These are phyloP conservation scores for Suillus cothurnatus DNA, from an alignment of 768 basidiomycete species.

Conservation along the genomic window DNA sequence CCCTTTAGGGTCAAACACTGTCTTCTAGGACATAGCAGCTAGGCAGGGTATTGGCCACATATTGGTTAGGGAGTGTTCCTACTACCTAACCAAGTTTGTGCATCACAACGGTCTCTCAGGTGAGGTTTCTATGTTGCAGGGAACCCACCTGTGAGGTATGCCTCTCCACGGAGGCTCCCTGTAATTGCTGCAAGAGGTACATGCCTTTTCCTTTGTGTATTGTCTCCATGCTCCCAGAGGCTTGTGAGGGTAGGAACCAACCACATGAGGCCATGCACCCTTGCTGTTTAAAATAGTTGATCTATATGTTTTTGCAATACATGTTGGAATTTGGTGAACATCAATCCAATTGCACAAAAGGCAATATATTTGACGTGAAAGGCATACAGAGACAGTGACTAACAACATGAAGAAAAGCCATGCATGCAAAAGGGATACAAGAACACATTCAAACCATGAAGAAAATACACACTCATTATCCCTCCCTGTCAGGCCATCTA, in stretches of 20 bases:
- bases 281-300: not conserved
- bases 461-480: not conserved
- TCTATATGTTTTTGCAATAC: not conserved
- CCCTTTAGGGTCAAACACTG: too few relatives aligned
- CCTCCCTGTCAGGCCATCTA: not conserved
- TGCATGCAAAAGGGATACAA: not conserved
- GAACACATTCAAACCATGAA: not conserved
- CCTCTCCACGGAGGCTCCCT: not conserved
- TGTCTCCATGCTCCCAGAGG: not conserved
- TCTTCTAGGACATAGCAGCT: too few relatives aligned
- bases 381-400: not conserved
- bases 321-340: not conserved
- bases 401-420: not conserved
- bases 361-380: not conserved
- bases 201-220: not conserved
- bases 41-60: too few relatives aligned
- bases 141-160: conserved; percentile 1
- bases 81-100: too few relatives aligned
- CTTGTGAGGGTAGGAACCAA: not conserved
- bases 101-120: not conserved
- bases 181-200: not conserved
- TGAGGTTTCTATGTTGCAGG: not conserved
- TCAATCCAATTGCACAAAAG: not conserved
- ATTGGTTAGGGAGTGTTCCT: too few relatives aligned
- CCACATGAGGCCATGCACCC: not conserved